These are phyloP conservation scores for Tolypocladium capitatum DNA, from an alignment of 2,329 filamentous ascomycete genomes.

Conservation along the genomic window DNA sequence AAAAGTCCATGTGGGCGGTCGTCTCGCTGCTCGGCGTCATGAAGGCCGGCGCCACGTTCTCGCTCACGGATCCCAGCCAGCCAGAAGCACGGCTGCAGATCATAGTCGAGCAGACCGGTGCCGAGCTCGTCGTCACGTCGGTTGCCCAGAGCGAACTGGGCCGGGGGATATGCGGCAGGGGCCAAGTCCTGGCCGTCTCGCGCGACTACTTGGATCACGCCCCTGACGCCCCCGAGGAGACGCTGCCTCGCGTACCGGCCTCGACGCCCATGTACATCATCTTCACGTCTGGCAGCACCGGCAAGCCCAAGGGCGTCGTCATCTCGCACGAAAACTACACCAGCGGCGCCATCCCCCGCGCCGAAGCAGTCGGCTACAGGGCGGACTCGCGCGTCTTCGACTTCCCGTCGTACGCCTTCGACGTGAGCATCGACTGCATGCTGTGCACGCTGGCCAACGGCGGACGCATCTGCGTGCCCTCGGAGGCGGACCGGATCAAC, in stretches of 20 bases:
- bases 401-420: slow-evolving; percentile 40
- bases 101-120: slow-evolving; percentile 29
- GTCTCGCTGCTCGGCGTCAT: slow-evolving; percentile 32
- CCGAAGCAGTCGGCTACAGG: slow-evolving; percentile 27
- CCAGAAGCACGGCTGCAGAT: slow-evolving; percentile 29
- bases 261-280: slow-evolving; percentile 39
- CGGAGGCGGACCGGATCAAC: slow-evolving; percentile 39
- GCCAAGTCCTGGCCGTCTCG: slow-evolving; percentile 20
- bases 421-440: slow-evolving; percentile 41
- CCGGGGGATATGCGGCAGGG: slow-evolving; percentile 20
- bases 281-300: slow-evolving; percentile 53
- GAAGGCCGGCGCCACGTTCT: slow-evolving; percentile 35
- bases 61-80: slow-evolving; percentile 32
- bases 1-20: slow-evolving; percentile 33
- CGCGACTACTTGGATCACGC: slow-evolving; percentile 12
- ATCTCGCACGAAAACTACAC: slow-evolving; percentile 33
- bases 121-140: slow-evolving; percentile 26
- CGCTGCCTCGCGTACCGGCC: slow-evolving; percentile 26
- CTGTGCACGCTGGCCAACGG: slow-evolving; percentile 37
- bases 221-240: slow-evolving; percentile 5
- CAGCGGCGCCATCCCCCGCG: slow-evolving; percentile 29
- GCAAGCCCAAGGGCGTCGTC: slow-evolving; percentile 49
- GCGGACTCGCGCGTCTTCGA: slow-evolving; percentile 29
- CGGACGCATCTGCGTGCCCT: slow-evolving; percentile 39
- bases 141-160: slow-evolving; percentile 24